These are phyloP conservation scores for Vitis hybrid DNA, from an alignment of 177 flowering plant species.

Conservation along the genomic window DNA sequence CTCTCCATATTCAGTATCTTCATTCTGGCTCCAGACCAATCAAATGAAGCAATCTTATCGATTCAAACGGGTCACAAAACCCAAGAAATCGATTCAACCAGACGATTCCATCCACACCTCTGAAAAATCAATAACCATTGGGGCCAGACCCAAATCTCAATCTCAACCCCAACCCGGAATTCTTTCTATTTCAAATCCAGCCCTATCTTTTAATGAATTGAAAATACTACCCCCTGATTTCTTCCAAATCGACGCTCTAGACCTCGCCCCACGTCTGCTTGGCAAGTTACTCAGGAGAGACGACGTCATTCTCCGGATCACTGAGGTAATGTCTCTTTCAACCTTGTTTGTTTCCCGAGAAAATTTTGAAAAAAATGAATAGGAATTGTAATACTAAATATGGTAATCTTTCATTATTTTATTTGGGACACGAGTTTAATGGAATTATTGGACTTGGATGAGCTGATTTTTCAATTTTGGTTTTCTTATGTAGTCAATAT, in stretches of 20 bases:
- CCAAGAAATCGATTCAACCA: slow-evolving; percentile 1
- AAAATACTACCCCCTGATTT: slow-evolving; percentile 48
- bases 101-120: background rate
- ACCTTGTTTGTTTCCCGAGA: background rate
- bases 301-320: slow-evolving; percentile 86
- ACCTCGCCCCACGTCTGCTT: slow-evolving; percentile 85
- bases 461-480: too few species aligned
- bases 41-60: slow-evolving; percentile 22
- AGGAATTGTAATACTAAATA: too few species aligned
- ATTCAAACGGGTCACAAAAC: slow-evolving; percentile 16
- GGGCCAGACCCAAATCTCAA: background rate
- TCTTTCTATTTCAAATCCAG: slow-evolving; percentile 1
- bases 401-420: too few species aligned
- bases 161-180: background rate
- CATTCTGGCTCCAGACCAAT: background rate
- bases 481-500: too few species aligned
- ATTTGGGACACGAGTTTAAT: too few species aligned
- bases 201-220: slow-evolving; percentile 1
- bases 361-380: background rate
- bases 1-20: background rate
- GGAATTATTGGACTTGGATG: too few species aligned
- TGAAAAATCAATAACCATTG: slow-evolving; percentile 6
- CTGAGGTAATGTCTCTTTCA: slow-evolving; percentile 53
- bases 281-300: slow-evolving; percentile 79
- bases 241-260: slow-evolving; percentile 75